Evolutionary conservation across 2,329 filamentous ascomycete genomes (phyloP).

Genomic region (Colletotrichum tabaci): DNA sequence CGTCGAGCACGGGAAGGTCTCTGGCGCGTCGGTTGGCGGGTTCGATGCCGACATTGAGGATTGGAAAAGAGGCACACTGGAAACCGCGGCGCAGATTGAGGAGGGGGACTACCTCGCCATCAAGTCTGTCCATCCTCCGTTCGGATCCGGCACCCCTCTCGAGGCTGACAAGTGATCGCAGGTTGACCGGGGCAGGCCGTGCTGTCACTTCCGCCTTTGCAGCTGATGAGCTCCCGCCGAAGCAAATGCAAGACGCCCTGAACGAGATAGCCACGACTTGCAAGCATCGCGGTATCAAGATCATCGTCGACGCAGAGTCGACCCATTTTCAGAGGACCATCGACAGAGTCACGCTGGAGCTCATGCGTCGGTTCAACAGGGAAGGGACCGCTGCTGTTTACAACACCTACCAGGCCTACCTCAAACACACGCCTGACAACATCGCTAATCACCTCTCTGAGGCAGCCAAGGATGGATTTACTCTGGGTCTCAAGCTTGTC

Average conservation of each 20-base stretch:
- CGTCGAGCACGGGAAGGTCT: slow-evolving; percentile 29
- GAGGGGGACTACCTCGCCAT: slow-evolving; percentile 55
- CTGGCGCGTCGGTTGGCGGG: slow-evolving; percentile 14
- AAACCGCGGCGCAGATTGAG: slow-evolving; percentile 51
- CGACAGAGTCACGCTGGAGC: slow-evolving; percentile 49
- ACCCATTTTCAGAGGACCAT: slow-evolving; percentile 61
- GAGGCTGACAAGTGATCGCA: slow-evolving; percentile 38
- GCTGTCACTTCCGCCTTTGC: slow-evolving; percentile 56
- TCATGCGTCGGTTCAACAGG: slow-evolving; percentile 58
- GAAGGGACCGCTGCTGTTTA: slow-evolving; percentile 54
- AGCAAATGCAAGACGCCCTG: slow-evolving; percentile 59
- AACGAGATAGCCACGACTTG: slow-evolving; percentile 56
- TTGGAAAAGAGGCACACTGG: slow-evolving; percentile 52
- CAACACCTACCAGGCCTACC: slow-evolving; percentile 72
- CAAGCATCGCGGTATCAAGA: slow-evolving; percentile 56
- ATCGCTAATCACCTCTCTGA: slow-evolving; percentile 61
- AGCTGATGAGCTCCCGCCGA: slow-evolving; percentile 51
- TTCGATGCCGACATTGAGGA: slow-evolving; percentile 53
- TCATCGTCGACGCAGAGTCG: slow-evolving; percentile 63
- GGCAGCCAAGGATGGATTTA: slow-evolving; percentile 63
- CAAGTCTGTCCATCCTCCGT: slow-evolving; percentile 50
- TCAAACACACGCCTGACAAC: slow-evolving; percentile 61
- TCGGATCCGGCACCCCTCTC: neutral
- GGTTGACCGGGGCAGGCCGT: slow-evolving; percentile 59
- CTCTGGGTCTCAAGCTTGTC: slow-evolving; percentile 70